Base-by-base conservation (phyloP, 345 rosid genomes). In the Viola odorata region DNA sequence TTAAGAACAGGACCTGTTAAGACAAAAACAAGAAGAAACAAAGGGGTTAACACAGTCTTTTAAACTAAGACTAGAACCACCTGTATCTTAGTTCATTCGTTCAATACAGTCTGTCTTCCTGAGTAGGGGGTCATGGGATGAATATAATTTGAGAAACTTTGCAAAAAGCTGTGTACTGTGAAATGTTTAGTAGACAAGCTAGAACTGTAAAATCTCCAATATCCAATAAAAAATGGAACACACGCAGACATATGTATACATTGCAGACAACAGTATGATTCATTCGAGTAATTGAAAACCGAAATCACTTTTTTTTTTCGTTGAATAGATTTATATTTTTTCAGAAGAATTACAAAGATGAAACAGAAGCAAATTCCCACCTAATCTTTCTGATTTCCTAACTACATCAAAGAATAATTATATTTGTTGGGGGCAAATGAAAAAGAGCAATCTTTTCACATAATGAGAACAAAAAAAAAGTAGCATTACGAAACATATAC, bases 1-100 rank as follows among this genome's bases (percentile, higher is more conserved):
- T 83, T 67, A 94, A 78, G 81, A 94, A 94, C 55, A 94, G 75
- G 78, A 94, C 97, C 99, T 94, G 85, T 69, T 57, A 59, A 45
- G 58, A 58, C 38, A 59, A 45, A 55, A 4, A 41, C 5, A 55
- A 58, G 38, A 60, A 15, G 7, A 52, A 14, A 61, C 54, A 51
- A 36, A 17, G 4, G 51, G 61, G 45, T 64, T 40, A 65, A 57
- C 49, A 16, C 44, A 49, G 70, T 57, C 15, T 9, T 7, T 23
- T 23, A 23, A 23, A 23, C 32, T 23, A 23, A 23, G 32, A 23
- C 32, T 23, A 23, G 32, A 23, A 23, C 32, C 32, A 23, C 32
- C 32, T 23, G 32, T 23, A 23, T 23, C 32, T 23, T 23, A 23
- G 32, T 23, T 23, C 2, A 23, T 23, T 23, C 32, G 32, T 23